Percentiles rank a stretch among this genome's conserved stretches.
Evolutionary conservation across 371 early-diverging fungal species (phyloP).

Genomic region (Mucor sp.): DNA sequence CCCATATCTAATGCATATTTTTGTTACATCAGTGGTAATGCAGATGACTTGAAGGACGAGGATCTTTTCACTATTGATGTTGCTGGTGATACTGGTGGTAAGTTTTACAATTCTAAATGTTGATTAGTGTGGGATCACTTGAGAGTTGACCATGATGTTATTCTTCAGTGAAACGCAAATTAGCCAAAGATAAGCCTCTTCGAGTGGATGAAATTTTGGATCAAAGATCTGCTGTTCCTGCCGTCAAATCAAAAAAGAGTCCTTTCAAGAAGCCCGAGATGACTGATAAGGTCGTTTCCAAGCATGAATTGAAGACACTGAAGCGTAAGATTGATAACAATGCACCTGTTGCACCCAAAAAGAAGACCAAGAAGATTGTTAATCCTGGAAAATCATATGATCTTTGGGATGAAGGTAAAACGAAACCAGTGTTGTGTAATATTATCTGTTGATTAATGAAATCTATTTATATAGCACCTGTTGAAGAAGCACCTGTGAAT

Average conservation of each 20-base stretch:
- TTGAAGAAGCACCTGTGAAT: slow-evolving; percentile 7
- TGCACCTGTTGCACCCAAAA: slow-evolving; percentile 18
- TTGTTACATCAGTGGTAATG: slow-evolving; percentile 43
- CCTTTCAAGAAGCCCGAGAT: slow-evolving; percentile 26
- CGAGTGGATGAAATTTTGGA: slow-evolving; percentile 81
- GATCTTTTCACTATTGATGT: slow-evolving; percentile 79
- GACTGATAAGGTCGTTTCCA: slow-evolving; percentile 22
- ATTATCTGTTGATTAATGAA: background rate
- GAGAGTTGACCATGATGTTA: background rate
- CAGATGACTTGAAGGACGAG: slow-evolving; percentile 56
- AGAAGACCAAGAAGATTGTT: slow-evolving; percentile 28
- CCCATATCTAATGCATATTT: background rate
- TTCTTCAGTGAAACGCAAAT: slow-evolving; percentile 28
- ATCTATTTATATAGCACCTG: background rate
- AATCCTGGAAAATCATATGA: slow-evolving; percentile 43
- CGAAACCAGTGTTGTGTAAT: background rate
- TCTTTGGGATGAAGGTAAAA: slow-evolving; percentile 52
- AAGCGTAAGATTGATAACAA: slow-evolving; percentile 32
- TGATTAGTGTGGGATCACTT: background rate
- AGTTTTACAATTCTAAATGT: background rate
- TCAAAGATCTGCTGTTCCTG: slow-evolving; percentile 62
- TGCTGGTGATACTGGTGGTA: slow-evolving; percentile 65
- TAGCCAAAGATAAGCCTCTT: slow-evolving; percentile 60
- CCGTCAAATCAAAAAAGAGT: slow-evolving; percentile 34
- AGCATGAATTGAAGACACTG: slow-evolving; percentile 20